Evolutionary conservation across 2,329 filamentous ascomycete species (phyloP).

Genomic region (Epichloe coenophiala): DNA sequence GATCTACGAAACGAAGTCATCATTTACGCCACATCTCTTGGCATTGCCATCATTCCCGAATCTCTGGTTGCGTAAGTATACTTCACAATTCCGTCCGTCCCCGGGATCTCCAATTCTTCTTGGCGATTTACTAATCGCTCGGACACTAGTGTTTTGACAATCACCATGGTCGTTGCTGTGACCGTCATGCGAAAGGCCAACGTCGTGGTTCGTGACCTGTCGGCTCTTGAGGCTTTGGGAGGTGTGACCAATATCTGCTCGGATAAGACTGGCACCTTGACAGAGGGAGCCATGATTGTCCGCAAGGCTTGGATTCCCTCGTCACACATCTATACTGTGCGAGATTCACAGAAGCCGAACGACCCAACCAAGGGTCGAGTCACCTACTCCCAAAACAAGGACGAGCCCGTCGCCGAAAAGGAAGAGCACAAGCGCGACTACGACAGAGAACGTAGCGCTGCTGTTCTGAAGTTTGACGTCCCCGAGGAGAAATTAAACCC

Average conservation of each 20-base stretch:
- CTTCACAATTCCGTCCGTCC: not conserved
- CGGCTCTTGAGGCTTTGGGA: slow-evolving; percentile 54
- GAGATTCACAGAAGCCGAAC: slow-evolving; percentile 44
- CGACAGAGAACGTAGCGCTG: slow-evolving; percentile 45
- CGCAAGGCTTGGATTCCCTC: slow-evolving; percentile 52
- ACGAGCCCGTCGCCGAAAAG: slow-evolving; percentile 18
- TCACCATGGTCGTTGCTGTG: slow-evolving; percentile 54
- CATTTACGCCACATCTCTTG: slow-evolving; percentile 44
- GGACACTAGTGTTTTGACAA: slow-evolving; percentile 44
- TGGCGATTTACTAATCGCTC: not conserved
- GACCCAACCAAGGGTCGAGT: slow-evolving; percentile 47
- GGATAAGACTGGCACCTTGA: slow-evolving; percentile 59
- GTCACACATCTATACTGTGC: slow-evolving; percentile 44
- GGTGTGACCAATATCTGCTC: slow-evolving; percentile 62
- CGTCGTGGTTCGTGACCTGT: slow-evolving; percentile 52
- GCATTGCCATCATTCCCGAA: slow-evolving; percentile 50
- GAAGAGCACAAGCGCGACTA: slow-evolving; percentile 37
- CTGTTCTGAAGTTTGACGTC: slow-evolving; percentile 48
- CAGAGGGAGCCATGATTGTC: slow-evolving; percentile 57
- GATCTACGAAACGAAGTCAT: slow-evolving; percentile 37
- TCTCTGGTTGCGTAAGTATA: slow-evolving; percentile 46
- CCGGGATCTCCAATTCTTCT: slow-evolving; percentile 5
- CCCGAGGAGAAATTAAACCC: slow-evolving; percentile 40
- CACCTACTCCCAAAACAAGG: slow-evolving; percentile 27
- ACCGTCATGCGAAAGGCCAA: slow-evolving; percentile 52